Evolutionary conservation across 2,329 filamentous ascomycete genomes (phyloP), one percentile per base, ranked within the genome.

Genomic region (Fusarium dimerum): DNA sequence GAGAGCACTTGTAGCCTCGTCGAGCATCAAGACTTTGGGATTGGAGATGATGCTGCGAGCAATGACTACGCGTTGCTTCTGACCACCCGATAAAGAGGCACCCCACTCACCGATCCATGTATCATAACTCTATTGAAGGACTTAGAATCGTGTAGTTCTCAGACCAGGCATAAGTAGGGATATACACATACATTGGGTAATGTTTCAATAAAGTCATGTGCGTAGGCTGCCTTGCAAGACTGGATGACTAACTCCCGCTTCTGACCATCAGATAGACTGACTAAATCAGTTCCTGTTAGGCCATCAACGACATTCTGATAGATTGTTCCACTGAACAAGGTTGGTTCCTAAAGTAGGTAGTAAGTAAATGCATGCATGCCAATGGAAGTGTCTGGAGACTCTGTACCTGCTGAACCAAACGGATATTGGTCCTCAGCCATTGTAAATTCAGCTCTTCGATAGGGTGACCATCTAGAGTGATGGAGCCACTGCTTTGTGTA

Each of bases 41-140:
- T 85, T 74, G 18, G 83, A 83, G 41, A 89, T 76, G 56, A 89
- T 86, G 53, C 81, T 84, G 17, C 85, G 78, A 2, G 86, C 86
- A 56, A 89, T 88, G 2, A 85, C 81, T 26, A 89, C 76, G 6
- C 86, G 78, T 62, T 89, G 86, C 47, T 85, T 79, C 61, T 89
- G 86, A 1, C 86, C 86, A 9, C 86, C 86, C 6, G 82, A 87
- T 0, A 89, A 72, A 43, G 84, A 84, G 9, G 84, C 81, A 0
- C 86, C 86, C 12, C 80, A 78, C 60, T 88, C 84, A 2, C 86
- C 86, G 5, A 89, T 84, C 18, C 75, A 71, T 0, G 85, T 86
- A 2, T 82, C 75, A 59, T 88, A 88, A 5, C 80, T 81, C 67
- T 73, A 15, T 13, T 36, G 10, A 36, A 12, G 32, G 5, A 2